These are phyloP conservation scores for Backusella sp. DNA, from an alignment of 192 early-diverging fungal genomes.

Conservation along the genomic window DNA sequence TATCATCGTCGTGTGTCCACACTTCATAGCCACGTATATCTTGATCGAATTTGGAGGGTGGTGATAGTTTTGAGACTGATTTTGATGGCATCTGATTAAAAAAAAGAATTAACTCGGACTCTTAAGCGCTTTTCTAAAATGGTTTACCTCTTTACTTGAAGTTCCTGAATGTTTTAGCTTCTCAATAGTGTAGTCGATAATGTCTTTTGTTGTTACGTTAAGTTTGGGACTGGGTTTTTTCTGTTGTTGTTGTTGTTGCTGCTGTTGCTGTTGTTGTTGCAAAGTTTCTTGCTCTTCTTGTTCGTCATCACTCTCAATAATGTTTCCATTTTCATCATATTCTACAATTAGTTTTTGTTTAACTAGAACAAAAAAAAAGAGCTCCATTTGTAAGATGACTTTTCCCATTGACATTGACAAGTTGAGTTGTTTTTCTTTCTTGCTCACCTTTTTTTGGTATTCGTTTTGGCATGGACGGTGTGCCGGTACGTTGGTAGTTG, in stretches of 20 bases:
- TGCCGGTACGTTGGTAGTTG: conserved; percentile 34
- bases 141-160: neutral
- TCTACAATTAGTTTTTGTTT: conserved; percentile 29
- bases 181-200: conserved; percentile 11
- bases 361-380: conserved; percentile 7
- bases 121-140: neutral
- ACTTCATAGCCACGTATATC: conserved; percentile 25
- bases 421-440: neutral
- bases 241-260: neutral
- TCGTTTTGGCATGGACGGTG: conserved; percentile 22
- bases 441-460: conserved; percentile 18
- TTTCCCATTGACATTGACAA: neutral
- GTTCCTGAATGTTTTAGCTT: conserved; percentile 3
- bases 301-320: conserved; percentile 30
- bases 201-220: conserved; percentile 6
- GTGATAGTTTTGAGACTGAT: conserved; percentile 7
- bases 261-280: neutral
- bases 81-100: neutral
- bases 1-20: conserved; percentile 36
- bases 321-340: conserved; percentile 32
- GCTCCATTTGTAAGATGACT: neutral
- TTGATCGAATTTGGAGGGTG: conserved; percentile 22
- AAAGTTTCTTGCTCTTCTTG: neutral
- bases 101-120: neutral
- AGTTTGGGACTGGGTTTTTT: neutral